Percentiles rank a stretch among this genome's conserved stretches.
Evolutionary conservation across 2,329 filamentous ascomycete species (phyloP).

Genomic region (Hortaea sp.): DNA sequence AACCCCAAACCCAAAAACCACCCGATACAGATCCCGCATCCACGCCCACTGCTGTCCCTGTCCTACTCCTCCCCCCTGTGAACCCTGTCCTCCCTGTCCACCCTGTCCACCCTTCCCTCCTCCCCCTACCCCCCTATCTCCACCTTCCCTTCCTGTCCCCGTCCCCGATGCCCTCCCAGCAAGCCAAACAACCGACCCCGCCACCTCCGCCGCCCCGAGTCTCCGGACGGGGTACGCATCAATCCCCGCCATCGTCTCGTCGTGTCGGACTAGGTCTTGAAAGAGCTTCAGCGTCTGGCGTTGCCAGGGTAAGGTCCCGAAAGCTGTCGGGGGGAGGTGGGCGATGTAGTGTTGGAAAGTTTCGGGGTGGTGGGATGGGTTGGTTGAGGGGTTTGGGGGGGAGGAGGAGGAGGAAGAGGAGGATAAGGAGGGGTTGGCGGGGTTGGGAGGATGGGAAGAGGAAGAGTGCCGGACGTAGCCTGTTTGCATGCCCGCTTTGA

Average conservation of each 20-base stretch:
- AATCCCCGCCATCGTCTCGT: slow-evolving; percentile 53
- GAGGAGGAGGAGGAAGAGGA: too few relatives aligned
- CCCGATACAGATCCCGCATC: slow-evolving; percentile 68
- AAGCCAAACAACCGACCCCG: slow-evolving; percentile 68
- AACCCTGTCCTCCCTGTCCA: too few relatives aligned
- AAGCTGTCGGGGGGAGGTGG: slow-evolving; percentile 38
- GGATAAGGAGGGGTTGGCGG: too few relatives aligned
- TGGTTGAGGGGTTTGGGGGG: slow-evolving; percentile 25
- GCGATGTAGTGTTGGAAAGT: slow-evolving; percentile 54
- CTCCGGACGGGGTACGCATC: slow-evolving; percentile 49
- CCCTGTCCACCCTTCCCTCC: slow-evolving; percentile 22
- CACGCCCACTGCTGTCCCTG: slow-evolving; percentile 65
- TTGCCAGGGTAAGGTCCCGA: slow-evolving; percentile 64
- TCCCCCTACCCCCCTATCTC: neutral
- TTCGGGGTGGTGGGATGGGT: slow-evolving; percentile 51
- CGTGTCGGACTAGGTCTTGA: slow-evolving; percentile 66
- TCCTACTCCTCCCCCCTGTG: too few relatives aligned
- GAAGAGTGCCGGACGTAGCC: slow-evolving; percentile 46
- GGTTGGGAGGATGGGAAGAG: too few relatives aligned
- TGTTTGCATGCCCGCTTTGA: slow-evolving; percentile 77
- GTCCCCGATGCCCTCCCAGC: too few relatives aligned
- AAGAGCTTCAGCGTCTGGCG: slow-evolving; percentile 65
- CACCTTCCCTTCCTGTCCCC: too few relatives aligned
- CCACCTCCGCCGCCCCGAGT: slow-evolving; percentile 64
- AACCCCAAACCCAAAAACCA: slow-evolving; percentile 75